A percentile compares a stretch with the other conserved stretches of the same genome.
Evolutionary conservation across 179 eudicot species (phyloP).

Genomic region (Beta lomatogona): DNA sequence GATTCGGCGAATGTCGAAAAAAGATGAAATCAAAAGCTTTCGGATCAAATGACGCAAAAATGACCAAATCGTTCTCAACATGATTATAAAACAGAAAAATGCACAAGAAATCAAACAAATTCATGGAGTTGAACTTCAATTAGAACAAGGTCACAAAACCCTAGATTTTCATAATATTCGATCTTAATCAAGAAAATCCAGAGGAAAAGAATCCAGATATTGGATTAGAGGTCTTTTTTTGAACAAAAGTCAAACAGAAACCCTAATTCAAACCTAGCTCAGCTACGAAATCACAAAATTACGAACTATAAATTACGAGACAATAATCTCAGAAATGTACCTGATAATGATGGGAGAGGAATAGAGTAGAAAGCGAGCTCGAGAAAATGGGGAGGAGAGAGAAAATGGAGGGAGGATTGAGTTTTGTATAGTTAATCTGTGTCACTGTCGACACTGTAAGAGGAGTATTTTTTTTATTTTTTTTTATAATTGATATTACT

Average conservation of each 20-base stretch:
- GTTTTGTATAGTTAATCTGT: background rate
- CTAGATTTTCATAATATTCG: background rate
- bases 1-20: background rate
- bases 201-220: background rate
- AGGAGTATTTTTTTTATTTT: no score
- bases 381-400: background rate
- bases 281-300: background rate
- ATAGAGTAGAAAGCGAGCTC: background rate
- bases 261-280: background rate
- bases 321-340: slow-evolving; percentile 1
- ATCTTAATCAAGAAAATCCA: background rate
- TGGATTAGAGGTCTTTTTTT: background rate
- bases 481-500: no score
- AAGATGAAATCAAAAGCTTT: background rate
- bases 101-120: background rate
- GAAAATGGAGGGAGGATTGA: slow-evolving; percentile 6
- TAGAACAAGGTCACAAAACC: background rate
- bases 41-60: background rate
- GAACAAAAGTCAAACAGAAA: background rate
- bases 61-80: background rate
- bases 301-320: background rate
- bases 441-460: no score
- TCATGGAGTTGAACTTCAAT: background rate
- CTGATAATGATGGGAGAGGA: slow-evolving; percentile 14
- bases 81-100: background rate